phyloP scores from a whole-genome alignment of 2,329 filamentous ascomycete genomes.

The Aspergillus ochraceoroseus region DNA sequence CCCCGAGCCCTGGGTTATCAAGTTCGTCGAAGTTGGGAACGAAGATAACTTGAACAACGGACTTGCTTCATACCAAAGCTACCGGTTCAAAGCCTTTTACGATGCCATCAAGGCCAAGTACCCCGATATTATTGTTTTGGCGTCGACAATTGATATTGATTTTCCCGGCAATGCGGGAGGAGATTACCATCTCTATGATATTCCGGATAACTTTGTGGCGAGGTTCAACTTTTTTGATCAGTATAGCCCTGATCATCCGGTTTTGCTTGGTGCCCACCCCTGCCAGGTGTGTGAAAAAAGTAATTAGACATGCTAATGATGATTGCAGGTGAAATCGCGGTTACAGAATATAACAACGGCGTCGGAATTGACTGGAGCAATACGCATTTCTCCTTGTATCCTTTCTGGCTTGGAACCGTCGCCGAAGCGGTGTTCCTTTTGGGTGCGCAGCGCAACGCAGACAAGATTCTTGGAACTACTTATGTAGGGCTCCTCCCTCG shows the following conservation, averaged over 20 bases:
- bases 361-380: slow-evolving; percentile 45
- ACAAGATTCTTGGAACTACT: slow-evolving; percentile 29
- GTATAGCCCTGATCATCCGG: slow-evolving; percentile 22
- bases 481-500: slow-evolving; percentile 19
- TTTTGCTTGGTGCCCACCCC: slow-evolving; percentile 28
- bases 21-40: slow-evolving; percentile 63
- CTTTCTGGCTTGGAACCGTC: slow-evolving; percentile 58
- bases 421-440: slow-evolving; percentile 62
- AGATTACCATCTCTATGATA: slow-evolving; percentile 50
- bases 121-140: slow-evolving; percentile 50
- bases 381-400: slow-evolving; percentile 44
- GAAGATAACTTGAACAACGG: slow-evolving; percentile 59
- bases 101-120: slow-evolving; percentile 55
- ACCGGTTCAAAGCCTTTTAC: slow-evolving; percentile 56
- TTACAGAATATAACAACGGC: slow-evolving; percentile 42
- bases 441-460: slow-evolving; percentile 58
- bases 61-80: slow-evolving; percentile 47
- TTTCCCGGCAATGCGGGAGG: slow-evolving; percentile 25
- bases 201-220: slow-evolving; percentile 49
- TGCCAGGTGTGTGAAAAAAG: no score
- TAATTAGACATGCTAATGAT: no score
- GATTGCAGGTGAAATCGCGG: slow-evolving; percentile 25
- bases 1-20: slow-evolving; percentile 56
- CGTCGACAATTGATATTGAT: slow-evolving; percentile 28
- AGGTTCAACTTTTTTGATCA: slow-evolving; percentile 46